phyloP scores from a whole-genome alignment of 345 rosid species.

The Lepidium aucheri region DNA sequence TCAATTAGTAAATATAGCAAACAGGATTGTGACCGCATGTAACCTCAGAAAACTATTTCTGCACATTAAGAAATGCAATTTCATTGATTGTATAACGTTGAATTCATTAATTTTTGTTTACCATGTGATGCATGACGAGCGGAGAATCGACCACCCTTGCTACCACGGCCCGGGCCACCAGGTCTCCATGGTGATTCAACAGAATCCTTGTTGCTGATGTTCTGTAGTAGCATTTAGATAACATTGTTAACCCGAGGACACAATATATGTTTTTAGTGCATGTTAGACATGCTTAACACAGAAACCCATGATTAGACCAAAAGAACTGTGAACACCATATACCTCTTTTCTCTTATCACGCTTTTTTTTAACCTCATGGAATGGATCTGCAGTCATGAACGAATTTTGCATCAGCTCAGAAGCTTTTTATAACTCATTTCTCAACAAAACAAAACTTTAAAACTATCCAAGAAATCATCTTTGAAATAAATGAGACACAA shows the following conservation, averaged over 20 bases:
- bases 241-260: background rate
- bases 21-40: background rate
- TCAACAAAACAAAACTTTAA: background rate
- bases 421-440: background rate
- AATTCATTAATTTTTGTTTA: conserved; percentile 24
- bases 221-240: conserved; percentile 39
- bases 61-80: background rate
- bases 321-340: conserved; percentile 1
- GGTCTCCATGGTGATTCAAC: conserved; percentile 67
- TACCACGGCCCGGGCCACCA: conserved; percentile 55
- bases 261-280: background rate
- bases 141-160: conserved; percentile 50
- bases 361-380: conserved; percentile 79
- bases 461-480: conserved; percentile 2
- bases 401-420: conserved; percentile 12
- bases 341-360: conserved; percentile 86
- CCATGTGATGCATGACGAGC: conserved; percentile 53
- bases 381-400: conserved; percentile 52
- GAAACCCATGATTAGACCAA: background rate
- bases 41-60: conserved; percentile 1
- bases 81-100: background rate
- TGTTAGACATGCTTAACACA: background rate
- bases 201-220: conserved; percentile 48
- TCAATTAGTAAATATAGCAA: background rate
- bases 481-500: background rate